Evolutionary conservation across 2,329 filamentous ascomycete species (phyloP), one percentile per base, ranked within the genome.

Genomic region (Magnaporthiopsis incrustans): DNA sequence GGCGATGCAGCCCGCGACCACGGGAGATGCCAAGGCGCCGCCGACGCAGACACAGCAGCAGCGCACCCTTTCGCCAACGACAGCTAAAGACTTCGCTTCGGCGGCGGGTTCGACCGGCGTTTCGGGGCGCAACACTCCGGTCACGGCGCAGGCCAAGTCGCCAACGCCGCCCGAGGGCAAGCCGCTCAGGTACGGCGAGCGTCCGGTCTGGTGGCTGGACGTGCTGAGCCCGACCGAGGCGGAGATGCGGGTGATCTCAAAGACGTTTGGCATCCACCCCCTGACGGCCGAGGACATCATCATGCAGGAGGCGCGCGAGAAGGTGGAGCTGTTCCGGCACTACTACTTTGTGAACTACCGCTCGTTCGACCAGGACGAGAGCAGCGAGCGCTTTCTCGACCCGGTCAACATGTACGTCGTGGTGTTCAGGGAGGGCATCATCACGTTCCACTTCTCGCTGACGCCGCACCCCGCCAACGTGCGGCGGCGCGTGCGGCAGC

Each of bases 291-390:
- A 99, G 75, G 95, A 99, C 73, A 97, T 99, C 70, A 89, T 98
- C 84, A 89, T 97, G 80, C 92, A 98, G 74, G 95, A 99, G 78
- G 91, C 93, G 57, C 93, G 95, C 27, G 95, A 99, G 73, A 99
- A 99, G 77, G 95, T 99, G 0, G 95, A 99, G 75, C 82, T 99
- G 1, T 99, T 99, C 81, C 89, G 91, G 44, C 90, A 96, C 74
- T 99, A 99, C 78, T 99, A 99, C 76, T 97, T 99, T 71, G 91
- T 99, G 77, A 98, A 97, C 75, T 99, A 99, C 75, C 90, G 95
- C 22, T 96, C 92, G 0, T 99, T 99, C 72, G 95, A 99, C 73
- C 95, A 98, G 74, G 95, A 99, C 72, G 86, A 87, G 66, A 89
- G 89, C 69, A 96, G 88, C 73, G 91, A 95, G 65, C 88, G 96